These are phyloP conservation scores for Hypoxylon intermedium DNA, from an alignment of 495 filamentous ascomycete genomes.

Conservation along the genomic window DNA sequence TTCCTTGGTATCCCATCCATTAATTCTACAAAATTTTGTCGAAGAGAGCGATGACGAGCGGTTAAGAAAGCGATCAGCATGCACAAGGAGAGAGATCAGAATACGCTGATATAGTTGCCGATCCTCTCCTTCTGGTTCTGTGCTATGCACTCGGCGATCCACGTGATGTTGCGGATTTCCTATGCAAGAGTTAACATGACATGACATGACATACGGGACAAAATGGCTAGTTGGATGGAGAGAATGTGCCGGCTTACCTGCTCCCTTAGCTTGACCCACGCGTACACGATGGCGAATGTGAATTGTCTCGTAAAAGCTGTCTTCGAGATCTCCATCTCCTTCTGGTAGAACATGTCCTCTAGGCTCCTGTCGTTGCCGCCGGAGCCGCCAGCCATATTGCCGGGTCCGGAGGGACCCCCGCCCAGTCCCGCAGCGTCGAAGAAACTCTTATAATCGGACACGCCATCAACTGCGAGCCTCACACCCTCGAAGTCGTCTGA, in stretches of 20 bases:
- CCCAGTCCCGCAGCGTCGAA: conserved; percentile 91
- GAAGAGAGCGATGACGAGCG: conserved; percentile 24
- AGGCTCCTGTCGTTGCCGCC: conserved; percentile 84
- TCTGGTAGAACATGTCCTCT: conserved; percentile 98
- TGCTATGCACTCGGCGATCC: conserved; percentile 99
- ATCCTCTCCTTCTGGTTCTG: conserved; percentile 99
- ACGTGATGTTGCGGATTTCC: conserved; percentile 99
- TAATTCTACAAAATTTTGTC: conserved; percentile 43
- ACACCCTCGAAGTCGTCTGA: conserved; percentile 96
- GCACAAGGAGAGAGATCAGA: conserved; percentile 49
- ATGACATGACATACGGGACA: background rate
- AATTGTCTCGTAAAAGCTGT: conserved; percentile 95
- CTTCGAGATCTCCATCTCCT: conserved; percentile 98
- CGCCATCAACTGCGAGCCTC: conserved; percentile 86
- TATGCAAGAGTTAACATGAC: conserved; percentile 43
- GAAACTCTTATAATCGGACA: conserved; percentile 89
- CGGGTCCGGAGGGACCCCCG: conserved; percentile 72
- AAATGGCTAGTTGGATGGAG: background rate
- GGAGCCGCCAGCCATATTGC: conserved; percentile 82
- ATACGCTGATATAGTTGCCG: conserved; percentile 97
- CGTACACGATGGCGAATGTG: conserved; percentile 92
- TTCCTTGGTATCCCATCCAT: conserved; percentile 41
- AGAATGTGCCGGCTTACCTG: conserved; percentile 68
- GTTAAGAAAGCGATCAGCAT: conserved; percentile 3
- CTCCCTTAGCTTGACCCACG: conserved; percentile 96